Evolutionary conservation across 1,284 basidiomycete genomes (phyloP).

Genomic region (Trametes polyzona): DNA sequence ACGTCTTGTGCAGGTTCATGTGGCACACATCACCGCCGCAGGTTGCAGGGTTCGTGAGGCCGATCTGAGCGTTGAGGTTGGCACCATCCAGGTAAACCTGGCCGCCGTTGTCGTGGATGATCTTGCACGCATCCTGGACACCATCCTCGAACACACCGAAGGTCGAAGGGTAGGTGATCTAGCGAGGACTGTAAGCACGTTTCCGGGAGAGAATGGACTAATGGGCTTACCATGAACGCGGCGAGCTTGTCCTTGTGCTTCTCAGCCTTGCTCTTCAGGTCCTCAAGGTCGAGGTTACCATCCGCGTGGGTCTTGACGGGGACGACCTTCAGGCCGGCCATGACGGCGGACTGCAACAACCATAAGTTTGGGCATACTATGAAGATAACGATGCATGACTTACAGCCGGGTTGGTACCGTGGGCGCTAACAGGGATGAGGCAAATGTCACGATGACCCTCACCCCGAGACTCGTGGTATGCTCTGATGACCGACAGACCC

Average conservation of each 20-base stretch:
- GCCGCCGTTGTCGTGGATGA: conserved; percentile 94
- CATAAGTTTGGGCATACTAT: neutral
- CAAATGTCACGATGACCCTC: conserved; percentile 90
- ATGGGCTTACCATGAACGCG: conserved; percentile 87
- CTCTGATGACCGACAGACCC: conserved; percentile 91
- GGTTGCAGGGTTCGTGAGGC: conserved; percentile 92
- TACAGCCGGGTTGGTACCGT: conserved; percentile 94
- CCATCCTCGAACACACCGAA: conserved; percentile 97
- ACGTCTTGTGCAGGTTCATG: conserved; percentile 97
- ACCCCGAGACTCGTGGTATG: conserved; percentile 90
- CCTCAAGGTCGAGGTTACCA: conserved; percentile 88
- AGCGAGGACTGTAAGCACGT: neutral
- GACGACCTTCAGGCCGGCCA: conserved; percentile 97
- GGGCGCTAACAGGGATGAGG: conserved; percentile 93
- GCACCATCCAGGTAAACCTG: conserved; percentile 99
- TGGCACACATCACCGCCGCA: conserved; percentile 99
- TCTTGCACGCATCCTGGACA: conserved; percentile 89
- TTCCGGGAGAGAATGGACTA: neutral
- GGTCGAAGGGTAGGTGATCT: conserved; percentile 95
- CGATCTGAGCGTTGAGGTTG: conserved; percentile 96
- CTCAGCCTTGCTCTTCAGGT: conserved; percentile 87
- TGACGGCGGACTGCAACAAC: conserved; percentile 80
- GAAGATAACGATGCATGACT: conserved; percentile 10
- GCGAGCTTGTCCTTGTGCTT: conserved; percentile 92
- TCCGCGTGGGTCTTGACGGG: conserved; percentile 88